phyloP scores from a whole-genome alignment of 2,329 filamentous ascomycete genomes.

The Cladosporium halotolerans region DNA sequence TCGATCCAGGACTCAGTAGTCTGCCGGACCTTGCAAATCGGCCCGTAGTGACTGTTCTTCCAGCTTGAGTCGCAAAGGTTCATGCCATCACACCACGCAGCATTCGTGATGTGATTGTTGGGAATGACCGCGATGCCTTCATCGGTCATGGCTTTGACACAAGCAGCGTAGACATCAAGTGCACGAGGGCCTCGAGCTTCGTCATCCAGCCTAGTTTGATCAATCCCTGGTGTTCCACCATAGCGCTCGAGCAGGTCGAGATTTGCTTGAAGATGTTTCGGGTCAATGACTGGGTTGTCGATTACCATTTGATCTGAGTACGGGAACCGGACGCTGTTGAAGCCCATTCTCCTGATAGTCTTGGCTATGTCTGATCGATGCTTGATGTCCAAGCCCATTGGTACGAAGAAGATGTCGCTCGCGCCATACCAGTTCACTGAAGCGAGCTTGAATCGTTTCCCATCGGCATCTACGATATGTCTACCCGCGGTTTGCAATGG shows the following conservation, averaged over 20 bases:
- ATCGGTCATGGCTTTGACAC: constrained; percentile 53
- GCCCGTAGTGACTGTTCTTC: constrained; percentile 58
- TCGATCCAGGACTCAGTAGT: constrained; percentile 59
- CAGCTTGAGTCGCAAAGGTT: constrained; percentile 62
- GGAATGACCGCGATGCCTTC: constrained; percentile 59
- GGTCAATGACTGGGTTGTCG: constrained; percentile 50
- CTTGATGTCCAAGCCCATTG: constrained; percentile 57
- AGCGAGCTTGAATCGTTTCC: constrained; percentile 54
- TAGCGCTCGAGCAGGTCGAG: constrained; percentile 46
- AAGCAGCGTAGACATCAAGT: constrained; percentile 56
- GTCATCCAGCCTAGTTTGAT: constrained; percentile 8
- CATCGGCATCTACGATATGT: constrained; percentile 53
- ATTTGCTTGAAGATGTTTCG: constrained; percentile 51
- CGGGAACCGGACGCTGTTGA: constrained; percentile 64
- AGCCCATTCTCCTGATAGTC: constrained; percentile 56
- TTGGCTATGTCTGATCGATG: constrained; percentile 56
- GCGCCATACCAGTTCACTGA: constrained; percentile 68
- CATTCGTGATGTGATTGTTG: constrained; percentile 65
- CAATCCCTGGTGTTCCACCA: constrained; percentile 12
- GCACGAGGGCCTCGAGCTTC: constrained; percentile 41
- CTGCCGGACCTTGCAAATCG: constrained; percentile 55
- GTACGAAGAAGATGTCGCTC: constrained; percentile 60
- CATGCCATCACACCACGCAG: constrained; percentile 63
- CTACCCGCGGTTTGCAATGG: constrained; percentile 56
- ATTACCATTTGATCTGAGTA: constrained; percentile 65